Evolutionary conservation across 495 filamentous ascomycete species (phyloP).

Genomic region (Podospora sp.): DNA sequence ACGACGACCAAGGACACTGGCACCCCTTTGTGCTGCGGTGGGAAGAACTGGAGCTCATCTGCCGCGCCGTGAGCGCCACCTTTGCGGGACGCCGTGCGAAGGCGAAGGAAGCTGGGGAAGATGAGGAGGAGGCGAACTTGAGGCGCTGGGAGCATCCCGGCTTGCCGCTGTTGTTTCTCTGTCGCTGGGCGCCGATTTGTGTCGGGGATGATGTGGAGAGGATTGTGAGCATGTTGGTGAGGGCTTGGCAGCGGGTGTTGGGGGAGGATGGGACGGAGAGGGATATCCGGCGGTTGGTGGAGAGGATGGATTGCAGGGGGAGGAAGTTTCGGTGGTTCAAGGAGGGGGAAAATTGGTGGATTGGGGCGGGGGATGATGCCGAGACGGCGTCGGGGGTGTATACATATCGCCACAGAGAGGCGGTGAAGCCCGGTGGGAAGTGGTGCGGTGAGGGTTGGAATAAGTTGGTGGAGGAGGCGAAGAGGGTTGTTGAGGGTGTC

Average conservation of each 20-base stretch:
- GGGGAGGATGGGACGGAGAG: not conserved
- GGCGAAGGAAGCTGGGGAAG: not conserved
- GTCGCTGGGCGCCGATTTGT: slow-evolving; percentile 8
- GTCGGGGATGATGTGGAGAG: not conserved
- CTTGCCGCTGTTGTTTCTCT: slow-evolving; percentile 8
- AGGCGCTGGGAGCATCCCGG: not conserved
- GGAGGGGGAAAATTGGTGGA: slow-evolving; percentile 8
- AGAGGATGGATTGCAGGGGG: not conserved
- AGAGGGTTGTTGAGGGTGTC: not conserved
- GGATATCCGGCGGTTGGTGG: not conserved
- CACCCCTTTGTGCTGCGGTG: not conserved
- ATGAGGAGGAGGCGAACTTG: not conserved
- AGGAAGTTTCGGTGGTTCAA: not conserved
- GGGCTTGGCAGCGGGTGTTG: not conserved
- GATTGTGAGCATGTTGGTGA: not conserved
- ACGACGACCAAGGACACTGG: slow-evolving; percentile 14
- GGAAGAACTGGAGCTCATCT: slow-evolving; percentile 2
- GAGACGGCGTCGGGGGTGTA: slow-evolving; percentile 2
- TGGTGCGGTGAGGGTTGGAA: slow-evolving; percentile 2
- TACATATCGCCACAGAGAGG: not conserved
- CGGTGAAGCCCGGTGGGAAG: slow-evolving; percentile 8
- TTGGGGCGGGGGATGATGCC: not conserved
- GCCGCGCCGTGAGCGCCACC: not conserved
- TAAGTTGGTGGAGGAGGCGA: slow-evolving; percentile 3
- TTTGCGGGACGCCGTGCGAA: not conserved